Percentiles rank a stretch among this genome's conserved stretches.
phyloP scores from a whole-genome alignment of 805 yeast species.

The Hanseniaspora pseudoguilliermondii region DNA sequence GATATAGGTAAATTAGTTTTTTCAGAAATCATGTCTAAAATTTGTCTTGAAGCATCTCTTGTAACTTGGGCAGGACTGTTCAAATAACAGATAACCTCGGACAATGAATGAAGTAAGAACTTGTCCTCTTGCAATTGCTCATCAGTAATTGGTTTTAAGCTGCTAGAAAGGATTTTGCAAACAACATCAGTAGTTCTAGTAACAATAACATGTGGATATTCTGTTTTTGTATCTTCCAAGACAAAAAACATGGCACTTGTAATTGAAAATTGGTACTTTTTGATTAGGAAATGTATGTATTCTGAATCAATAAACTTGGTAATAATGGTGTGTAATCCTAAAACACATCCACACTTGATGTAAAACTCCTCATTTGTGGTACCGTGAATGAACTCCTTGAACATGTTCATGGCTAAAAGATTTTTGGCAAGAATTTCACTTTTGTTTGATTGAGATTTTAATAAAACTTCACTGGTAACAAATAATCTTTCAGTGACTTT shows the following conservation, averaged over 20 bases:
- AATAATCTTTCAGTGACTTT: constrained; percentile 51
- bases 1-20: constrained; percentile 59
- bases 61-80: constrained; percentile 79
- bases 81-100: constrained; percentile 84
- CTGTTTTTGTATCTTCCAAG: constrained; percentile 74
- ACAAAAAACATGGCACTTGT: constrained; percentile 81
- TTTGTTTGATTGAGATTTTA: constrained; percentile 33
- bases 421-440: constrained; percentile 46
- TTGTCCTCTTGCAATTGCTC: constrained; percentile 30
- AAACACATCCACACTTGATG: constrained; percentile 75
- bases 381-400: constrained; percentile 73
- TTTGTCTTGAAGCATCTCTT: constrained; percentile 65
- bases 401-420: constrained; percentile 63
- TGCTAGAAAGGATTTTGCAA: constrained; percentile 36
- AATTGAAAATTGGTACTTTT: constrained; percentile 67
- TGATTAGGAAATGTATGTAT: constrained; percentile 61
- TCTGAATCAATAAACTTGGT: constrained; percentile 30
- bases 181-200: constrained; percentile 59
- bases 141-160: neutral
- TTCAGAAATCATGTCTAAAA: constrained; percentile 54
- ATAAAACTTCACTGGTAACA: constrained; percentile 47
- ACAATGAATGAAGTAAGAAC: constrained; percentile 66
- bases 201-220: constrained; percentile 71
- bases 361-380: constrained; percentile 85
- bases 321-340: constrained; percentile 66